phyloP scores from a whole-genome alignment of 2,329 filamentous ascomycete genomes.

The Trichophyton verrucosum region DNA sequence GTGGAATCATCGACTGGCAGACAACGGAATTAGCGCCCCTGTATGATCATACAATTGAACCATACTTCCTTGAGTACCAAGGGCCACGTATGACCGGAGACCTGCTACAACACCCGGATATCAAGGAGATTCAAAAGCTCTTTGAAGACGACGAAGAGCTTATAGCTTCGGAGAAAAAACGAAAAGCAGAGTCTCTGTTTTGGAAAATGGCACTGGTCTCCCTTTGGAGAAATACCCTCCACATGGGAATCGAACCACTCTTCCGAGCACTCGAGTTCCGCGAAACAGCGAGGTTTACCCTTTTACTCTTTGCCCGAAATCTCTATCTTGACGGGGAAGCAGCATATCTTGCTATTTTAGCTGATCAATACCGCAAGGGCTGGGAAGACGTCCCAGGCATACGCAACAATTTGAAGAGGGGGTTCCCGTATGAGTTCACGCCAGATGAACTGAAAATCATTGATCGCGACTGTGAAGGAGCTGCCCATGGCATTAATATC shows the following conservation, averaged over 20 bases:
- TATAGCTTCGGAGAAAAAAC: not conserved
- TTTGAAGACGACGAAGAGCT: not conserved
- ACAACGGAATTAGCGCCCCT: conserved; percentile 19
- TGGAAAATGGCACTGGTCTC: conserved; percentile 2
- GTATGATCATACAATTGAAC: conserved; percentile 20
- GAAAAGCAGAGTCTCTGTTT: conserved; percentile 2
- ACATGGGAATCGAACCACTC: not conserved
- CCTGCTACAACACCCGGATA: not conserved
- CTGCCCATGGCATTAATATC: not conserved
- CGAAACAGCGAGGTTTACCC: not conserved
- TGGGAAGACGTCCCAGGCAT: not conserved
- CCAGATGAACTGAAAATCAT: conserved; percentile 3
- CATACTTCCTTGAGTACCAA: conserved; percentile 20
- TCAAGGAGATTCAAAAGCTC: not conserved
- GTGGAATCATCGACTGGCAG: conserved; percentile 20
- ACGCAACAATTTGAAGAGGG: not conserved
- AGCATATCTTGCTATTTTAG: not conserved
- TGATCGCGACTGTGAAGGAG: conserved; percentile 3
- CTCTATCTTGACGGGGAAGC: conserved; percentile 6
- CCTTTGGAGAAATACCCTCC: not conserved
- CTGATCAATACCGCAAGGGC: conserved; percentile 4
- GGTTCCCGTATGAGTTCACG: conserved; percentile 7
- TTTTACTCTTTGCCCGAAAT: conserved; percentile 1
- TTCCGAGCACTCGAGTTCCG: conserved; percentile 5
- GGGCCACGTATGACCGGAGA: conserved; percentile 9